Percentiles rank a stretch among this genome's conserved stretches.
Evolutionary conservation across 1,284 basidiomycete genomes (phyloP).

Genomic region (Mycena sp.): DNA sequence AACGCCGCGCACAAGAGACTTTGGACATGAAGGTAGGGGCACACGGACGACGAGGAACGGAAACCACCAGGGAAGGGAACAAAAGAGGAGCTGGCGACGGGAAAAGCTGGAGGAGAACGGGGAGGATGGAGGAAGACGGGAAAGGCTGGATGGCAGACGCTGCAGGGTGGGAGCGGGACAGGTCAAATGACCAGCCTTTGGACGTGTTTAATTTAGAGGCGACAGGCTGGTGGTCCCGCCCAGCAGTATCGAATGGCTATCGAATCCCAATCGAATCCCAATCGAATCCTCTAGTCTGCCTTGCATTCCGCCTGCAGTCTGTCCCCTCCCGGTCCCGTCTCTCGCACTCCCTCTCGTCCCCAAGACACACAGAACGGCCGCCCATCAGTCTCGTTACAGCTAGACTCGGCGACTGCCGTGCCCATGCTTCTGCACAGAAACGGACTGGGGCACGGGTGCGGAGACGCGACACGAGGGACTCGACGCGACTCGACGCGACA

Average conservation of each 20-base stretch:
- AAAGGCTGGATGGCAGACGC: not conserved
- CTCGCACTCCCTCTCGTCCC: not conserved
- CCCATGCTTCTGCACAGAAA: constrained; percentile 15
- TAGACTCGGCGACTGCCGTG: constrained; percentile 17
- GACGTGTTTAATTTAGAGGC: too few relatives aligned
- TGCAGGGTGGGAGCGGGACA: too few relatives aligned
- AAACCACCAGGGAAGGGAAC: constrained; percentile 21
- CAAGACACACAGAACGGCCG: not conserved
- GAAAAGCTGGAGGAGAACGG: constrained; percentile 5
- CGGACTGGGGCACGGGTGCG: too few relatives aligned
- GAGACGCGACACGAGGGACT: too few relatives aligned
- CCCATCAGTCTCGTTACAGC: constrained; percentile 5
- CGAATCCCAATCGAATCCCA: too few relatives aligned
- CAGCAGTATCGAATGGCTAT: too few relatives aligned
- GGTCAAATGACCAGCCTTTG: too few relatives aligned
- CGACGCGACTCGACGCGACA: constrained; percentile 6
- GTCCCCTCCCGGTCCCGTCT: not conserved
- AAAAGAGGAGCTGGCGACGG: constrained; percentile 21
- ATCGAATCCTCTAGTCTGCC: too few relatives aligned
- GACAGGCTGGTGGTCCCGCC: too few relatives aligned
- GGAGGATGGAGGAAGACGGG: not conserved
- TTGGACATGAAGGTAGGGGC: constrained; percentile 24
- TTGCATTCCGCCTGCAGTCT: too few relatives aligned
- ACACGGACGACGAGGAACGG: not conserved
- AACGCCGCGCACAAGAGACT: constrained; percentile 23